These are phyloP conservation scores for Stachybotrys elegans DNA, from an alignment of 2,329 filamentous ascomycete species.

Conservation along the genomic window DNA sequence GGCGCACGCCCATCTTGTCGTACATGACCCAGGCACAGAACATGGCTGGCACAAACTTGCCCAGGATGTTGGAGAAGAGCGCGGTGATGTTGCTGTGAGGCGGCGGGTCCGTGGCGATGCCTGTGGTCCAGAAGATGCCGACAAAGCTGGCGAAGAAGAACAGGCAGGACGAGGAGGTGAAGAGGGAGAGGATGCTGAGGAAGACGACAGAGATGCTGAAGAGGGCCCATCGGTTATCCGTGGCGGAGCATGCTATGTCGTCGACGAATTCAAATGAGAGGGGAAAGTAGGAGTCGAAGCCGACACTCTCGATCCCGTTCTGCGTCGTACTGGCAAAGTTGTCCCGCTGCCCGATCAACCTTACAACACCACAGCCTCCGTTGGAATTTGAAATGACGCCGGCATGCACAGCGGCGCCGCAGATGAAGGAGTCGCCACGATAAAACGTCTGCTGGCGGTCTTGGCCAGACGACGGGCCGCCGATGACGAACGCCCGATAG, in stretches of 20 bases:
- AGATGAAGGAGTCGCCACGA: slow-evolving; percentile 85
- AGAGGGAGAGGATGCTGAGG: slow-evolving; percentile 71
- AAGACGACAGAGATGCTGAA: slow-evolving; percentile 78
- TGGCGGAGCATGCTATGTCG: slow-evolving; percentile 60
- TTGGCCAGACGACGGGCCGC: slow-evolving; percentile 49
- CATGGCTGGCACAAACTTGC: slow-evolving; percentile 78
- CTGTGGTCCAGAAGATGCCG: slow-evolving; percentile 84
- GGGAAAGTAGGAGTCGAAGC: slow-evolving; percentile 86
- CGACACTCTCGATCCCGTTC: slow-evolving; percentile 72
- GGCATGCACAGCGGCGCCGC: slow-evolving; percentile 77
- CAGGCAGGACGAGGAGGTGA: slow-evolving; percentile 70
- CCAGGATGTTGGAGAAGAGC: slow-evolving; percentile 72
- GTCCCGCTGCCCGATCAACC: slow-evolving; percentile 63
- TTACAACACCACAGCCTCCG: slow-evolving; percentile 79
- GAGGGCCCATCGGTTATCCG: slow-evolving; percentile 78
- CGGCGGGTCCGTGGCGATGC: slow-evolving; percentile 83
- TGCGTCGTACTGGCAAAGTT: slow-evolving; percentile 58
- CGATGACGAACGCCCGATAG: slow-evolving; percentile 62
- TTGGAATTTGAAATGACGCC: slow-evolving; percentile 66
- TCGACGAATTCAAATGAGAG: slow-evolving; percentile 74
- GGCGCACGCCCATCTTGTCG: slow-evolving; percentile 71
- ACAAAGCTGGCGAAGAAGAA: slow-evolving; percentile 84
- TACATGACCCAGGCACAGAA: slow-evolving; percentile 88
- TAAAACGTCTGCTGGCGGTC: slow-evolving; percentile 55
- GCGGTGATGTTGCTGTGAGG: slow-evolving; percentile 59